Evolutionary conservation across 129 eudicot genomes (phyloP).

Genomic region (Oenanthe sinensis): DNA sequence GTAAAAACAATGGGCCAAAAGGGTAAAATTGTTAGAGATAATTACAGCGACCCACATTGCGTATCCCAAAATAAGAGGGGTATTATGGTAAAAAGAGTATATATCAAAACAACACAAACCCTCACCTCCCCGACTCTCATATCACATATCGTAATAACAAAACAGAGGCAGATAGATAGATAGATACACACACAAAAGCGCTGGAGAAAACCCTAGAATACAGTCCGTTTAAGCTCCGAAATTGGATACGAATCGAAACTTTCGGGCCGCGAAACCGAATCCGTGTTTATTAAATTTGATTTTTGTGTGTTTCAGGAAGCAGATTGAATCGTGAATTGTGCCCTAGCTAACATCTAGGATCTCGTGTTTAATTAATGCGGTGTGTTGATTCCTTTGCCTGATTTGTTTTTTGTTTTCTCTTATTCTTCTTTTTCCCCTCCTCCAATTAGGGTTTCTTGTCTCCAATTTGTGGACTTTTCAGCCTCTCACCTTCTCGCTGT

Average conservation of each 20-base stretch:
- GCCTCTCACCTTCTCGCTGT: neutral
- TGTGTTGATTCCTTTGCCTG: constrained; percentile 6
- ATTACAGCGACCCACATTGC: neutral
- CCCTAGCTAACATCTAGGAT: neutral
- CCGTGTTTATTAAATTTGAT: neutral
- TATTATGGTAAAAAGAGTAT: neutral
- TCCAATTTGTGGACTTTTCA: neutral
- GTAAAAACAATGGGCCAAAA: too few relatives aligned
- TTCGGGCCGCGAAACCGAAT: neutral
- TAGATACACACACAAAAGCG: neutral
- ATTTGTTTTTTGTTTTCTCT: neutral
- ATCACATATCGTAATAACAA: neutral
- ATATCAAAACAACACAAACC: neutral
- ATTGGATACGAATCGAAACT: neutral
- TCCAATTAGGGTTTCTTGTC: neutral
- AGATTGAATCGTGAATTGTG: neutral
- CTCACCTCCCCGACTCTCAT: neutral
- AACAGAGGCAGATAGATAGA: neutral
- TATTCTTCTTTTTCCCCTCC: neutral
- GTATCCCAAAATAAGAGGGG: neutral
- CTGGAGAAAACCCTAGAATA: neutral
- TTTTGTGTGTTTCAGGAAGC: constrained; percentile 5
- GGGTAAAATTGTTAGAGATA: too few relatives aligned
- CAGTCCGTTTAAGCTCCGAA: neutral
- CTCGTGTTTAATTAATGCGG: neutral